Evolutionary conservation across 2,329 filamentous ascomycete genomes (phyloP), one percentile per base, ranked within the genome.

Genomic region (Fusarium mexicanum): DNA sequence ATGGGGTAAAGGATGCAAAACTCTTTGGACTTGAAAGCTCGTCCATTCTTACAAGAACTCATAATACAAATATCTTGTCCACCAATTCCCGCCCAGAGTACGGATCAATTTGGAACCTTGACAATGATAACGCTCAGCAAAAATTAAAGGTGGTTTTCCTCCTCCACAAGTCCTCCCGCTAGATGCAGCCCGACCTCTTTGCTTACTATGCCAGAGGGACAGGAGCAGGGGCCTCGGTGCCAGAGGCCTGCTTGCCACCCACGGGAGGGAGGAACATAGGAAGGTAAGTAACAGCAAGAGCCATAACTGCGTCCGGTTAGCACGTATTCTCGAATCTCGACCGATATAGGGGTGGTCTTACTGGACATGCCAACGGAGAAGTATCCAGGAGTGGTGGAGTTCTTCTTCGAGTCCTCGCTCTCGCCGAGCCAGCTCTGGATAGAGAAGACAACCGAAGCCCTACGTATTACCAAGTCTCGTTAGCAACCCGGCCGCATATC

Each of bases 331-430:
- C 41, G 5, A 31, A 44, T 55, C 51, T 29, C 20, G 20, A 55
- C 22, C 17, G 40, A 29, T 44, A 26, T 31, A 55, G 38, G 35
- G 57, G 63, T 26, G 22, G 47, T 88, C 91, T 78, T 86, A 94
- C 93, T 79, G 26, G 93, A 91, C 93, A 97, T 96, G 82, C 91
- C 88, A 64, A 96, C 91, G 64, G 91, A 91, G 83, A 96, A 92
- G 78, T 87, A 86, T 22, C 86, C 84, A 5, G 95, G 94, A 10
- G 94, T 95, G 51, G 87, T 85, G 33, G 90, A 84, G 67, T 84
- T 91, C 81, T 90, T 91, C 83, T 87, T 89, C 65, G 90, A 83
- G 67, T 92, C 91, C 77, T 91, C 88, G 78, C 91, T 92, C 87
- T 95, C 93, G 73, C 91, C 91, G 54, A 95, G 88, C 93, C 93